Conservation (phyloP, 2,329 filamentous ascomycete species). For the Penicillium sp. region DNA sequence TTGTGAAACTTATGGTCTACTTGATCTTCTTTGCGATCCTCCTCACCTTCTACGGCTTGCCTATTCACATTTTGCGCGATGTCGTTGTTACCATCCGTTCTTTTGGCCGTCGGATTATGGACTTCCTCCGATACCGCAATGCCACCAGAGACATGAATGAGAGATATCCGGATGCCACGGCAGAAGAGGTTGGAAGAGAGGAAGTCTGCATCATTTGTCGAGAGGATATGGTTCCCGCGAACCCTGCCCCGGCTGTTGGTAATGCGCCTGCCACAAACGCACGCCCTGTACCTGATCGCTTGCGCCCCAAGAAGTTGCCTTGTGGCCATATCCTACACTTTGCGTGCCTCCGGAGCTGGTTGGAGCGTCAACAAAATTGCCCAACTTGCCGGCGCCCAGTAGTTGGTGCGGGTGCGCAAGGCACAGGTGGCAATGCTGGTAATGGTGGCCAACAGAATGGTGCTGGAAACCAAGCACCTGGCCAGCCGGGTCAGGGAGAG, state of each 20-base stretch:
- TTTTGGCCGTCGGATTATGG: conserved; percentile 84
- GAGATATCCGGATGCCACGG: conserved; percentile 83
- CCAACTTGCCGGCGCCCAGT: conserved; percentile 90
- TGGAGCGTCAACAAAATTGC: conserved; percentile 95
- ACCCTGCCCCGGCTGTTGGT: conserved; percentile 44
- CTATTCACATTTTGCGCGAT: conserved; percentile 95
- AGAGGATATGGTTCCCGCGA: conserved; percentile 90
- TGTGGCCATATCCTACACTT: conserved; percentile 96
- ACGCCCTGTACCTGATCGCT: conserved; percentile 67
- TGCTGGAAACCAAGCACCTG: conserved; percentile 40
- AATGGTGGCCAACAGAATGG: conserved; percentile 32
- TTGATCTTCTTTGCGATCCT: conserved; percentile 90
- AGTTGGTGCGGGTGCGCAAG: conserved; percentile 49
- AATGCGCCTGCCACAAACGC: conserved; percentile 27
- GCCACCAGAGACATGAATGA: conserved; percentile 93
- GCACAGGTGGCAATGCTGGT: conserved; percentile 19
- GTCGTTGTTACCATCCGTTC: conserved; percentile 91
- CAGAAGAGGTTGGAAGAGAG: conserved; percentile 79
- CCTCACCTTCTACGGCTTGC: conserved; percentile 88
- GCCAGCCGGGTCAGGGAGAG: conserved; percentile 38
- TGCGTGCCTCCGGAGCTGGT: conserved; percentile 92
- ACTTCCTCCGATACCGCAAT: conserved; percentile 85
- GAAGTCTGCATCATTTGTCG: conserved; percentile 97
- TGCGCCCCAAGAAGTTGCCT: conserved; percentile 90
- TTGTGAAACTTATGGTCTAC: conserved; percentile 88